Base-by-base conservation (phyloP, 2,329 filamentous ascomycete genomes). In the Cytospora schulzeri region DNA sequence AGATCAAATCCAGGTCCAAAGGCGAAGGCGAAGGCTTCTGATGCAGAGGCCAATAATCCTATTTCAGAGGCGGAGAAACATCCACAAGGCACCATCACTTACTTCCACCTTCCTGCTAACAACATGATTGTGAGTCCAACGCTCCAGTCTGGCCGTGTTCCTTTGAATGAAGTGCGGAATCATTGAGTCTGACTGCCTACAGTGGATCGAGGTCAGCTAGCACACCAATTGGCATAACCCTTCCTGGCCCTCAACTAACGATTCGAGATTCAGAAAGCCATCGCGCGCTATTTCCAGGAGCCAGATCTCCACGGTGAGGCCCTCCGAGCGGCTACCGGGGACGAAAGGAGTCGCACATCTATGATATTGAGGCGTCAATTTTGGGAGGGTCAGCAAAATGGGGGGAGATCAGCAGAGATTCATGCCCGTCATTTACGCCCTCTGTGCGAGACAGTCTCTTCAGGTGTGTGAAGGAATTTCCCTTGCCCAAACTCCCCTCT, bases 351-450 rank as follows among this genome's bases (percentile, higher is more conserved):
- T 14, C 26, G 28, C 7, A 22, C 50, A 2, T 55, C 31, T 12
- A 33, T 53, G 8, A 17, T 56, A 11, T 9, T 55, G 3, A 24
- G 51, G 14, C 35, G 22, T 2, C n/a, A 56, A 4, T 56, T 41
- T 11, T 62, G 59, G 59, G 41, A 53, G 9, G 59, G 59, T 0
- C 59, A 62, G 26, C 59, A 62, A 41, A 31, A 62, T n/a, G 59
- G 51, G 2, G 35, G 59, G 2, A 24, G 26, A 17, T 48, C 35
- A 4, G 33, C 48, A 15, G n/a, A 19, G 5, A 22, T 62, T 1
- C 59, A 62, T 26, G 59, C 59, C 24, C 59, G 51, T 4, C 52
- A 62, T 24, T 22, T 62, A 2, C 52, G 52, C 15, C 35, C 60
- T 1, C 5, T 62, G 15, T 62, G 52, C 17, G 52, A 62, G 24